phyloP scores from a whole-genome alignment of 139 green algal species.

The Chlorella sp. region DNA sequence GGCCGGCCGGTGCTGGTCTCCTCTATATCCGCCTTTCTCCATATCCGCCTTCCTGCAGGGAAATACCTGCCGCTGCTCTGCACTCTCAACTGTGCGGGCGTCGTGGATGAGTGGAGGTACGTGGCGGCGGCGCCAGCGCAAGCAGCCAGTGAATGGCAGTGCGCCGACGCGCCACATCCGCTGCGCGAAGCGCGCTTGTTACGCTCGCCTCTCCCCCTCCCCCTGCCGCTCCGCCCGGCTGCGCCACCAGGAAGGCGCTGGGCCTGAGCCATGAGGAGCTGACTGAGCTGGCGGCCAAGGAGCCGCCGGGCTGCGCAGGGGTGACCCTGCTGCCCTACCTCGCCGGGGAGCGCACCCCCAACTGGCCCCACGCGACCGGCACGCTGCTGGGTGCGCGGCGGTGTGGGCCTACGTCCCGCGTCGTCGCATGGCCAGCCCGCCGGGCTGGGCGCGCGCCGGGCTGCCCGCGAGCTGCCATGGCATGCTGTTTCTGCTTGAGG shows the following conservation, averaged over 20 bases:
- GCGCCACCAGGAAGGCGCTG: constrained; percentile 47
- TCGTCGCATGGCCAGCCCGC: too few relatives aligned
- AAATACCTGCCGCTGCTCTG: constrained; percentile 82
- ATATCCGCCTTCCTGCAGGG: too few relatives aligned
- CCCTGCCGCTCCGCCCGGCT: neutral
- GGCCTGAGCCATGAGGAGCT: constrained; percentile 60
- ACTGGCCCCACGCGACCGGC: constrained; percentile 81
- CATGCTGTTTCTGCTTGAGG: too few relatives aligned
- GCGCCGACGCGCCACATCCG: too few relatives aligned
- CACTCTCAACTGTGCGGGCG: constrained; percentile 87
- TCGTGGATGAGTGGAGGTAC: constrained; percentile 67
- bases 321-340: constrained; percentile 85
- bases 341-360: constrained; percentile 83
- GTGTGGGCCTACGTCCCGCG: too few relatives aligned
- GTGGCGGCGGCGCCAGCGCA: too few relatives aligned
- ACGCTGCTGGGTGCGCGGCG: constrained; percentile 54
- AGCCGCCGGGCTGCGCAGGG: constrained; percentile 69
- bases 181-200: too few relatives aligned
- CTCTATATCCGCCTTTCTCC: too few relatives aligned
- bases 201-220: neutral
- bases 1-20: too few relatives aligned
- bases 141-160: too few relatives aligned
- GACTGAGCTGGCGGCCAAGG: constrained; percentile 56
- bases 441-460: too few relatives aligned
- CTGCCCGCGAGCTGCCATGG: too few relatives aligned